Conservation (phyloP, 2,329 filamentous ascomycete species). For the Stromatinia cepivora region DNA sequence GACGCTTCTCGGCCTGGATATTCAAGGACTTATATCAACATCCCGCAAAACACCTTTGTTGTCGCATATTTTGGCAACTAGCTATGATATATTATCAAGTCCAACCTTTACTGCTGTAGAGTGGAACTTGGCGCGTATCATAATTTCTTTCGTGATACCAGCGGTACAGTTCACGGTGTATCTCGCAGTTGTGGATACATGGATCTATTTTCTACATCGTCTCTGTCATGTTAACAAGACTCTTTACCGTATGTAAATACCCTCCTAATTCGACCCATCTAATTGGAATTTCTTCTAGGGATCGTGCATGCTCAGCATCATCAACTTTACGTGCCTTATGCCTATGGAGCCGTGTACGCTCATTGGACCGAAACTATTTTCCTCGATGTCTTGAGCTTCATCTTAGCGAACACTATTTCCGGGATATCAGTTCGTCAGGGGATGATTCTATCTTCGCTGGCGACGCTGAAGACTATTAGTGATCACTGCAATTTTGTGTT, state of each 20-base stretch:
- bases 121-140: conserved; percentile 12
- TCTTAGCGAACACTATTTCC: conserved; percentile 16
- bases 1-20: conserved; percentile 6
- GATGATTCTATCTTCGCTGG: conserved; percentile 19
- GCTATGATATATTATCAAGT: background rate
- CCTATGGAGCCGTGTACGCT: conserved; percentile 20
- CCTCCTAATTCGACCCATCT: background rate
- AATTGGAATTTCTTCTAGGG: background rate
- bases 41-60: background rate
- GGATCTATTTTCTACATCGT: conserved; percentile 19
- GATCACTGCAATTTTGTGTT: conserved; percentile 24
- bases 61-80: background rate
- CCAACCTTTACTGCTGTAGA: background rate
- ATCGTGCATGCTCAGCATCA: conserved; percentile 19
- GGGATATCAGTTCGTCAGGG: conserved; percentile 22
- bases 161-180: conserved; percentile 9
- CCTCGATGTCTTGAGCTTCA: conserved; percentile 21
- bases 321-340: conserved; percentile 18
- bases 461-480: conserved; percentile 21
- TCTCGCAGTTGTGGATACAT: conserved; percentile 22
- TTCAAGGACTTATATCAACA: conserved; percentile 3
- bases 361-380: conserved; percentile 21
- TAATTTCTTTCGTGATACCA: conserved; percentile 9
- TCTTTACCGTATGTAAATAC: conserved; percentile 14
- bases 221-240: conserved; percentile 18